phyloP scores from a whole-genome alignment of 2,329 filamentous ascomycete species.

The Chaetomiaceae sp. region DNA sequence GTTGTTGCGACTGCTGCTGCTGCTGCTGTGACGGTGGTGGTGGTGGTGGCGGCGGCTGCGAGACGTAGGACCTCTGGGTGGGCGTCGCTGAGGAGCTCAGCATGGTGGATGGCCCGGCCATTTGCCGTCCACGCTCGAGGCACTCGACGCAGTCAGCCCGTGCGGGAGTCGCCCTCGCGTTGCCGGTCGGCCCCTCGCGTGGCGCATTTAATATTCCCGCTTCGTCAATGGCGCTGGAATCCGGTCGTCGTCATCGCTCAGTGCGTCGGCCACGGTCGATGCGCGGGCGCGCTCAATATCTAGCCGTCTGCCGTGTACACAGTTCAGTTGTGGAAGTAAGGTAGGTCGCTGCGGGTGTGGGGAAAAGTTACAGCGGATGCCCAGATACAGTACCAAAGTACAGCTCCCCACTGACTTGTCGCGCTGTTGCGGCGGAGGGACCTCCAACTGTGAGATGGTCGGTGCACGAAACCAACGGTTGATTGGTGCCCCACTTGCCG shows the following conservation, averaged over 20 bases:
- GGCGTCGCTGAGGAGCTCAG: constrained; percentile 49
- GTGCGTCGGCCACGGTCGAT: neutral
- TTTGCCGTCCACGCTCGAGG: constrained; percentile 30
- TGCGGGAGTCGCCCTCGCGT: constrained; percentile 24
- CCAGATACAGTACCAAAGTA: no score
- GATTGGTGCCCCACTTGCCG: no score
- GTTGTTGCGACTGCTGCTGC: constrained; percentile 17
- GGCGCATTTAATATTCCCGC: constrained; percentile 11
- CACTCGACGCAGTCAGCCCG: constrained; percentile 16
- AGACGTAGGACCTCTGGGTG: constrained; percentile 46
- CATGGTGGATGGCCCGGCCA: constrained; percentile 38
- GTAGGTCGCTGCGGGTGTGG: neutral
- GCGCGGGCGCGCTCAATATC: constrained; percentile 9
- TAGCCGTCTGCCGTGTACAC: neutral
- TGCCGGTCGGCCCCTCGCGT: constrained; percentile 10
- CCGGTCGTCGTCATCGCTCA: constrained; percentile 11
- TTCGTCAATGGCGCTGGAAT: neutral
- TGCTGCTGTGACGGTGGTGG: constrained; percentile 1
- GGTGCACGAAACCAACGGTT: no score
- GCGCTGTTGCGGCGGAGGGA: no score
- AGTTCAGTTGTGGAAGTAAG: no score
- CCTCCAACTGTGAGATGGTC: no score
- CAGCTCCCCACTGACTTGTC: no score
- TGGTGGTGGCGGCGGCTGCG: constrained; percentile 33
- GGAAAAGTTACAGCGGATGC: no score